phyloP scores from a whole-genome alignment of 2,329 filamentous ascomycete genomes.

The Niveomyces coronatus region DNA sequence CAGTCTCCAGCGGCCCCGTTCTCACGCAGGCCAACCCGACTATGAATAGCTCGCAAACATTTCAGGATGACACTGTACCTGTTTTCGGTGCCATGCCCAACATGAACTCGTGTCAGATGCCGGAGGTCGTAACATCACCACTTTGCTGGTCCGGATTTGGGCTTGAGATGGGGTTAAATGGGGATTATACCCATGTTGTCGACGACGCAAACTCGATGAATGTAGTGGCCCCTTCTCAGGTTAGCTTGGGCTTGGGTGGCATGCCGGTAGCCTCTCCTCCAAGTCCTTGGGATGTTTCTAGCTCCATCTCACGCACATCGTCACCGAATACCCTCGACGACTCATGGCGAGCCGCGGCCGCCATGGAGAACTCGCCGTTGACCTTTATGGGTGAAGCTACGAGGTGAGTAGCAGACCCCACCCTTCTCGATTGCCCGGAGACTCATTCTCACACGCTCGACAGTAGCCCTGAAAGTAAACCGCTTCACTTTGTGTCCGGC shows the following conservation, averaged over 20 bases:
- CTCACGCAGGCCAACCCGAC: slow-evolving; percentile 40
- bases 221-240: slow-evolving; percentile 46
- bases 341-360: slow-evolving; percentile 28
- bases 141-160: slow-evolving; percentile 41
- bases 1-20: slow-evolving; percentile 39
- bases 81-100: slow-evolving; percentile 26
- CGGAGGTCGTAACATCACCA: slow-evolving; percentile 28
- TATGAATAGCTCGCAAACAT: slow-evolving; percentile 37
- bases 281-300: slow-evolving; percentile 43
- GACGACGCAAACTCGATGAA: slow-evolving; percentile 37
- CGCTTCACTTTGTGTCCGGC: not conserved
- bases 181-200: slow-evolving; percentile 33
- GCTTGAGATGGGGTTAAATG: slow-evolving; percentile 33
- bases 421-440: not conserved
- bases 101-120: slow-evolving; percentile 4
- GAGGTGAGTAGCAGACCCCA: slow-evolving; percentile 3
- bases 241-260: slow-evolving; percentile 43
- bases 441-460: slow-evolving; percentile 4
- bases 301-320: slow-evolving; percentile 40
- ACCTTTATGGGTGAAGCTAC: slow-evolving; percentile 1
- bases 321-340: slow-evolving; percentile 41
- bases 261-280: slow-evolving; percentile 40
- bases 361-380: slow-evolving; percentile 2
- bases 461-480: slow-evolving; percentile 3
- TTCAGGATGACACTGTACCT: slow-evolving; percentile 28